Base-by-base conservation (phyloP, 305 asterid species). In the Fraxinus xanthoxyloides region DNA sequence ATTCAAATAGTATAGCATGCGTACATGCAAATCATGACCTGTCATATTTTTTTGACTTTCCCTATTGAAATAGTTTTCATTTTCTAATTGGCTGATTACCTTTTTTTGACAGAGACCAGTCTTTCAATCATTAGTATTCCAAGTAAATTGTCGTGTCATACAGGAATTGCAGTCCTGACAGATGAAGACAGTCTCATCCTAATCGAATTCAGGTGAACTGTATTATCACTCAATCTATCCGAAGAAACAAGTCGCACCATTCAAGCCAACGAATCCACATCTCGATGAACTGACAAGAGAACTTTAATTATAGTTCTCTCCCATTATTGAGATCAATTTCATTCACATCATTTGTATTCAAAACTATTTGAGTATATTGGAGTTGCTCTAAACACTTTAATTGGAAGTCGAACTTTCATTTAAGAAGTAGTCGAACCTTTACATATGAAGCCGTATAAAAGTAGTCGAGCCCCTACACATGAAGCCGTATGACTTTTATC, bases 1-100 rank as follows among this genome's bases (percentile, higher is more conserved):
- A 40, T 51, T 7, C 38, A 30, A 79, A 48, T 40, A 73, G 73
- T 26, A 67, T 67, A 67, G 86, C 86, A 80, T 87, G 89, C 85
- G 82, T 85, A 80, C 31, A 30, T 56, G 31, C 43, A 75, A 77
- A 84, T 84, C 86, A 87, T 85, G 17, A 78, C 12, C 26, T 54
- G 26, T 65, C 46, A 19, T 67, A 21, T 13, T 28, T 67, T 17
- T 67, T 30, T 30, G 38, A 67, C 75, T 65, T 65, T 65, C 36
- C 34, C 72, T 67, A 30, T 67, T 28, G 8, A 28, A 13, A 67
- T 30, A 10, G 38, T 13, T 67, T 30, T 28, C 15, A 8, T 67
- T 12, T 28, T 26, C 19, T 28, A 67, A 67, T 63, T 24, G 28
- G 72, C 72, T 10, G 10, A 9, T 63, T 17, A 63, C 72, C 34